These are phyloP conservation scores for Scenedesmus sp. DNA, from an alignment of 163 green algal genomes.

Conservation along the genomic window DNA sequence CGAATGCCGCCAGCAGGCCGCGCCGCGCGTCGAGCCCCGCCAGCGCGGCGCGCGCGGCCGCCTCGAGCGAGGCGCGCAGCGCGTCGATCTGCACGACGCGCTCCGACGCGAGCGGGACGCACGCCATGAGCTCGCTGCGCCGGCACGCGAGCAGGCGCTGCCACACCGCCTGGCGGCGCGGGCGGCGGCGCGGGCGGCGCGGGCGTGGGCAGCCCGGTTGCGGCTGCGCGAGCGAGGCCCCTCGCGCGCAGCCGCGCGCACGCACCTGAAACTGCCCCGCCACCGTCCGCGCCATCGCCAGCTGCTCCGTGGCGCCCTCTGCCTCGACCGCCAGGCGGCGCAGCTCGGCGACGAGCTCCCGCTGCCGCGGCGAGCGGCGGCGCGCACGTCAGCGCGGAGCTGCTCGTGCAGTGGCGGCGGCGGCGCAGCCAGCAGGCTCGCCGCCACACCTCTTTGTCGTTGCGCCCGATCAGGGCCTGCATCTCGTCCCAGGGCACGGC, in stretches of 20 bases:
- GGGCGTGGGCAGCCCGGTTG: neutral
- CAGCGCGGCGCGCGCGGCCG: neutral
- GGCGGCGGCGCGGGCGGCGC: neutral
- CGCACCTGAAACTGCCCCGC: neutral
- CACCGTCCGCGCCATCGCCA: neutral
- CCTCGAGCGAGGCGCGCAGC: neutral
- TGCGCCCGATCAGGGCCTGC: too few species aligned
- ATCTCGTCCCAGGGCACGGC: too few species aligned
- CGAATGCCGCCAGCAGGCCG: conserved; percentile 23
- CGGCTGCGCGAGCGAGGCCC: neutral
- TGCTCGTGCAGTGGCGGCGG: too few species aligned
- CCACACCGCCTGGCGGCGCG: conserved; percentile 15
- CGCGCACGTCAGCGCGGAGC: too few species aligned
- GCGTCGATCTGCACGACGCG: conserved; percentile 18
- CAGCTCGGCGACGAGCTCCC: neutral
- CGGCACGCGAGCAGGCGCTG: conserved; percentile 9
- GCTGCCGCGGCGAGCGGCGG: too few species aligned
- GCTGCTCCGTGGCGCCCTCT: neutral
- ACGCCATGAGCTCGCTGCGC: conserved; percentile 17
- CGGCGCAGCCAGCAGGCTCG: too few species aligned
- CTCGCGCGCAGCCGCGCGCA: neutral
- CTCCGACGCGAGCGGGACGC: conserved; percentile 22
- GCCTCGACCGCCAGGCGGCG: neutral
- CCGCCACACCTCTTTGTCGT: too few species aligned
- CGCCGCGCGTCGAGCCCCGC: too few species aligned